Evolutionary conservation across 768 basidiomycete genomes (phyloP).

Genomic region (Suillus lakei): DNA sequence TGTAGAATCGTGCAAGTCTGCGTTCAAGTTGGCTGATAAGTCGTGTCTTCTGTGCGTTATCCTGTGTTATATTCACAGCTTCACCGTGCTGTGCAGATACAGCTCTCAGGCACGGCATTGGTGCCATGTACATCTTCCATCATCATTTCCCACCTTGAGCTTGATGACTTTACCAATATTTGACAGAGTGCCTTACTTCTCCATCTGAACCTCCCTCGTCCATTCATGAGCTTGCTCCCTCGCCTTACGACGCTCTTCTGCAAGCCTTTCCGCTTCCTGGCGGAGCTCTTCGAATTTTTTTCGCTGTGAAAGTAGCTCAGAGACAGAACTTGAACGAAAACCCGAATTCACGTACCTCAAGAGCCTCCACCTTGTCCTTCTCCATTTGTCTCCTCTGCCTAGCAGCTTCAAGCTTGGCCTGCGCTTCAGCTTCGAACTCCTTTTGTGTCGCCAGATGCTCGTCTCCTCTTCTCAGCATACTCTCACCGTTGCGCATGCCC

Average conservation of each 20-base stretch:
- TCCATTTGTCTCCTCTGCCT: conserved; percentile 82
- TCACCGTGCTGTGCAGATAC: too few relatives aligned
- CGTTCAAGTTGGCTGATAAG: too few relatives aligned
- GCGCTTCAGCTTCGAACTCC: conserved; percentile 70
- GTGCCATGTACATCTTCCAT: too few relatives aligned
- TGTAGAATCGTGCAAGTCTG: too few relatives aligned
- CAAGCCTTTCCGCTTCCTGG: conserved; percentile 77
- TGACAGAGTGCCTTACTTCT: conserved; percentile 65
- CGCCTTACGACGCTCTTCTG: conserved; percentile 74
- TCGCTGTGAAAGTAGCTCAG: conserved; percentile 43
- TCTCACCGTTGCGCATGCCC: conserved; percentile 86
- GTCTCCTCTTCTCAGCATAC: conserved; percentile 79
- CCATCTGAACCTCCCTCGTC: conserved; percentile 67
- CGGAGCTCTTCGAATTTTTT: conserved; percentile 66
- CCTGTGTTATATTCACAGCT: too few relatives aligned
- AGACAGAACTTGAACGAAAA: not conserved
- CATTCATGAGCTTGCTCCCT: conserved; percentile 82
- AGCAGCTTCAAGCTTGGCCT: conserved; percentile 77
- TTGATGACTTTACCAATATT: too few relatives aligned
- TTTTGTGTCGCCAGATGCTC: conserved; percentile 78
- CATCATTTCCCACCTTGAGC: too few relatives aligned
- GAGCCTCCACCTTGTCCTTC: conserved; percentile 61
- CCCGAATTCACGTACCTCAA: conserved; percentile 57
- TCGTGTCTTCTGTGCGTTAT: too few relatives aligned
- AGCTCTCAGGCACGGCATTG: too few relatives aligned